Conservation (phyloP, 208 protist species). For the Porcisia deanei region DNA sequence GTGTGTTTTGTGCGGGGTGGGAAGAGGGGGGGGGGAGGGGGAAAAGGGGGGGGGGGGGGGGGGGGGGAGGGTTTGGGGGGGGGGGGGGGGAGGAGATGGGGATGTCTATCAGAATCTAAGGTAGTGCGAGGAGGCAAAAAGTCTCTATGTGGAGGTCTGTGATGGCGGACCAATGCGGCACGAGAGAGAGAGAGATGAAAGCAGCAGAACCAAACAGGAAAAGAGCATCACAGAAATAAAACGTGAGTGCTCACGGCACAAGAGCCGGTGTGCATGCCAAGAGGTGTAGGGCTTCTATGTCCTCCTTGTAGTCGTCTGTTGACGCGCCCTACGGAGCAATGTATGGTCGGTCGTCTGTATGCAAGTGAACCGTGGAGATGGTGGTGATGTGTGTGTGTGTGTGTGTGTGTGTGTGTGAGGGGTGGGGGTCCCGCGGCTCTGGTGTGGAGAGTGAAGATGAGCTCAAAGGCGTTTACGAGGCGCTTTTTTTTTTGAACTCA, state of each 20-base stretch:
- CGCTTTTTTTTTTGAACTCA: too few relatives aligned
- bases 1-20: not conserved
- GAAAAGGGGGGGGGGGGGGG: too few relatives aligned
- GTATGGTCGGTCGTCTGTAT: not conserved
- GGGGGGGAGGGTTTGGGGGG: too few relatives aligned
- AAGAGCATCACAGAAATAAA: not conserved
- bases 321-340: not conserved
- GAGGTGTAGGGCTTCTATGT: not conserved
- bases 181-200: not conserved
- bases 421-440: not conserved
- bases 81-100: too few relatives aligned
- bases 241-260: not conserved
- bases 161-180: not conserved
- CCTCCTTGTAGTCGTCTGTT: not conserved
- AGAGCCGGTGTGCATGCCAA: not conserved
- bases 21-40: too few relatives aligned
- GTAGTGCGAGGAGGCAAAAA: too few relatives aligned
- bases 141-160: not conserved
- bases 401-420: not conserved
- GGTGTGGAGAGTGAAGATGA: too few relatives aligned
- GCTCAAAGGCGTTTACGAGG: too few relatives aligned
- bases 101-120: too few relatives aligned
- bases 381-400: not conserved
- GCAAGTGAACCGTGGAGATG: not conserved
- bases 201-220: not conserved